Conservation (phyloP, 768 basidiomycete species). For the Russula brevipes region DNA sequence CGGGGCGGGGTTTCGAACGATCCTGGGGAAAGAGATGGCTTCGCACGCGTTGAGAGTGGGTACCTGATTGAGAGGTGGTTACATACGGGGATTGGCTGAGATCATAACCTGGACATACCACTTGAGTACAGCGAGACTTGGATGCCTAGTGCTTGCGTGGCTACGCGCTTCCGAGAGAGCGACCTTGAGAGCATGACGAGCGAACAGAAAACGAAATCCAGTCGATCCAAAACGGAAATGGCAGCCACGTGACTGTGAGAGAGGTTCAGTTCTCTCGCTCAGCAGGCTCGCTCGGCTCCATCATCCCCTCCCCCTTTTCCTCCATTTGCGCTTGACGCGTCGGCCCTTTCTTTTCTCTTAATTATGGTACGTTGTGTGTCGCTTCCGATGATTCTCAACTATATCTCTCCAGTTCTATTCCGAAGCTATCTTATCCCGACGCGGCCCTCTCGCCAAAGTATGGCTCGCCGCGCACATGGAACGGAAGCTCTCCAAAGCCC, state of each 20-base stretch:
- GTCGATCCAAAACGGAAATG: too few species aligned
- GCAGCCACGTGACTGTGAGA: conserved; percentile 13
- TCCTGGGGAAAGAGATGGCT: conserved; percentile 4
- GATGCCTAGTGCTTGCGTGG: neutral
- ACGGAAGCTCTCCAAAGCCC: conserved; percentile 92
- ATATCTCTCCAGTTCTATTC: conserved; percentile 66
- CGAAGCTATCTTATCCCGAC: conserved; percentile 88
- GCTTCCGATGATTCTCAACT: conserved; percentile 8
- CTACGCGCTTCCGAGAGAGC: conserved; percentile 10
- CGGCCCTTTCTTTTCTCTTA: conserved; percentile 11
- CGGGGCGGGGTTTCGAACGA: neutral
- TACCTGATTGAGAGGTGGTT: neutral
- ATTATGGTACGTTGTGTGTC: conserved; percentile 23
- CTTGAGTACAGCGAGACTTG: conserved; percentile 4
- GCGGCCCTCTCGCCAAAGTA: conserved; percentile 92
- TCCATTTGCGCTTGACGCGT: conserved; percentile 21
- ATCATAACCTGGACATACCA: neutral
- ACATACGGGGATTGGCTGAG: neutral
- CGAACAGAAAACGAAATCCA: neutral
- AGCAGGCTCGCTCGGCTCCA: conserved; percentile 6
- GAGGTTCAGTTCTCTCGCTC: neutral
- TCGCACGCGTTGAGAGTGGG: neutral
- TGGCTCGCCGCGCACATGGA: conserved; percentile 99
- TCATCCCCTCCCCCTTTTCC: neutral
- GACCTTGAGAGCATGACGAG: conserved; percentile 22